Conservation (phyloP, 441 rosid genomes). For the Manihot esculenta region DNA sequence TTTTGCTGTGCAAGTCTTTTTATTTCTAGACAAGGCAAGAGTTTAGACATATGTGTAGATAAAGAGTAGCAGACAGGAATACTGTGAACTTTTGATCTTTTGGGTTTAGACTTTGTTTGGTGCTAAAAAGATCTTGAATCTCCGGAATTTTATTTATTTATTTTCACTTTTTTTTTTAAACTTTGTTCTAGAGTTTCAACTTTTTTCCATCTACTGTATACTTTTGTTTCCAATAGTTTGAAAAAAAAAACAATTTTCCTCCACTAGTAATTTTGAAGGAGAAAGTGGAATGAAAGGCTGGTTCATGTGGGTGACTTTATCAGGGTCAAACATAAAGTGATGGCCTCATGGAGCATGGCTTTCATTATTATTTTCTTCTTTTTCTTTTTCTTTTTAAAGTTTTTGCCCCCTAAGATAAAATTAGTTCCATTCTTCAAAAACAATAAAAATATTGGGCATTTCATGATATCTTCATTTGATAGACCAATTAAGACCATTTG, state of each 20-base stretch:
- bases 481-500: too few species aligned
- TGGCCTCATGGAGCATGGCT: constrained; percentile 10
- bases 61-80: constrained; percentile 23
- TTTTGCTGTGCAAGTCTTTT: background rate
- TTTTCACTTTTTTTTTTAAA: constrained; percentile 2
- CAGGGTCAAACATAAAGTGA: constrained; percentile 50
- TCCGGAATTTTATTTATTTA: background rate
- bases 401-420: too few species aligned
- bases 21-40: constrained; percentile 8
- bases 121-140: constrained; percentile 39
- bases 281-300: constrained; percentile 31
- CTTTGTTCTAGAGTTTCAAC: constrained; percentile 16
- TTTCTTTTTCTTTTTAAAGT: too few species aligned
- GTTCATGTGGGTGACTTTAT: constrained; percentile 33
- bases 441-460: too few species aligned
- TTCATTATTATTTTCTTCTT: too few species aligned
- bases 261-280: constrained; percentile 2
- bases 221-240: constrained; percentile 21
- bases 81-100: constrained; percentile 31
- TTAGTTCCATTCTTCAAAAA: too few species aligned
- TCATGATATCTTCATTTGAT: too few species aligned
- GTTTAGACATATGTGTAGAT: constrained; percentile 1
- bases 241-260: too few species aligned
- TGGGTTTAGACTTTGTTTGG: constrained; percentile 34
- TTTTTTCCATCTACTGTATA: constrained; percentile 14